phyloP scores from a whole-genome alignment of 441 rosid species.

The Aleurites moluccanus region DNA sequence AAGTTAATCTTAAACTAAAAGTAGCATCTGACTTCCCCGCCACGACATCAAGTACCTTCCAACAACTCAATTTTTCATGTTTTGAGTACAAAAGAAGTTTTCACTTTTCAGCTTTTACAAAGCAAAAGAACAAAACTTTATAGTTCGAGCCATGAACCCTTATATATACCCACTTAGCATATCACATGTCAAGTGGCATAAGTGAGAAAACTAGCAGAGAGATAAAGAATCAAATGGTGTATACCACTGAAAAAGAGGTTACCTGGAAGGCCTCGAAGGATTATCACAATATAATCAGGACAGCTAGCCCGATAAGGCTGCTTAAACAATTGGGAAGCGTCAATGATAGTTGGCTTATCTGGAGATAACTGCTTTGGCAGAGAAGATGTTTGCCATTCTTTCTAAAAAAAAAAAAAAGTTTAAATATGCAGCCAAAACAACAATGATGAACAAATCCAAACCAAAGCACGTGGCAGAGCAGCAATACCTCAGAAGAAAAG shows the following conservation, averaged over 20 bases:
- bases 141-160: background rate
- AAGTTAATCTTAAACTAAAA: background rate
- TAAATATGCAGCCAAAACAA: background rate
- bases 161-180: background rate
- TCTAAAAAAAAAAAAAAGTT: background rate
- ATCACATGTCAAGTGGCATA: background rate
- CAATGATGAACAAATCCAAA: background rate
- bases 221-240: background rate
- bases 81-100: background rate
- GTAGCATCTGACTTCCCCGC: background rate
- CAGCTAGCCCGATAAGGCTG: slow-evolving; percentile 62
- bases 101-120: background rate
- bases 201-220: background rate
- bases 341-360: slow-evolving; percentile 54
- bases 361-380: slow-evolving; percentile 40
- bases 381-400: slow-evolving; percentile 41
- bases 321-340: slow-evolving; percentile 69
- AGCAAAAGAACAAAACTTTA: background rate
- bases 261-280: slow-evolving; percentile 95
- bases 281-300: slow-evolving; percentile 78
- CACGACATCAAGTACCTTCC: background rate
- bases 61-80: background rate
- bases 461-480: slow-evolving; percentile 13
- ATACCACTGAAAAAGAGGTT: background rate
- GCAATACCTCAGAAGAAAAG: slow-evolving; percentile 43